Conservation (phyloP, 129 eudicot species). For the Lonicera japonica region DNA sequence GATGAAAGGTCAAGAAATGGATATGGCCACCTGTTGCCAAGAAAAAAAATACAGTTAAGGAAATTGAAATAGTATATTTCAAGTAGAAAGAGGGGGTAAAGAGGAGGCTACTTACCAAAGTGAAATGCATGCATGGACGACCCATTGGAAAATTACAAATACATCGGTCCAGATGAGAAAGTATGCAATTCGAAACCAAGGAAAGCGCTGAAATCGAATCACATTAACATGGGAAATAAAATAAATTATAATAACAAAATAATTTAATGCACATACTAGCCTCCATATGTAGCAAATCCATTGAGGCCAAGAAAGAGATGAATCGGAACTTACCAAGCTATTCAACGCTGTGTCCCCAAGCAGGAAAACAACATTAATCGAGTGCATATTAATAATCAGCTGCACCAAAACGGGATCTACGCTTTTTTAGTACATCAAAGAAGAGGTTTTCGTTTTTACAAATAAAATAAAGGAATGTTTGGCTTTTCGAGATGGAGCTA, state of each 20-base stretch:
- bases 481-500: too few species aligned
- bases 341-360: constrained; percentile 88
- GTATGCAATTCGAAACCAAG: constrained; percentile 93
- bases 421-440: too few species aligned
- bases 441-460: too few species aligned
- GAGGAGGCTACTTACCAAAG: constrained; percentile 39
- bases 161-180: constrained; percentile 75
- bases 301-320: not conserved
- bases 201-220: constrained; percentile 57
- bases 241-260: too few species aligned
- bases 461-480: too few species aligned
- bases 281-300: too few species aligned
- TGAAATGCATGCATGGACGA: constrained; percentile 66
- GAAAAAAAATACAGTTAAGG: constrained; percentile 1
- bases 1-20: constrained; percentile 89
- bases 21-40: constrained; percentile 85
- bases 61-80: not conserved
- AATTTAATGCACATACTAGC: too few species aligned
- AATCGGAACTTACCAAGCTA: constrained; percentile 48
- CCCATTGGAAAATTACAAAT: constrained; percentile 80
- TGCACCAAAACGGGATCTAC: constrained; percentile 23
- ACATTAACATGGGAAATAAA: not conserved
- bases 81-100: not conserved
- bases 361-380: constrained; percentile 73
- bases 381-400: constrained; percentile 82